These are phyloP conservation scores for Microsporum ferrugineum DNA, from an alignment of 2,329 filamentous ascomycete species.

Conservation along the genomic window DNA sequence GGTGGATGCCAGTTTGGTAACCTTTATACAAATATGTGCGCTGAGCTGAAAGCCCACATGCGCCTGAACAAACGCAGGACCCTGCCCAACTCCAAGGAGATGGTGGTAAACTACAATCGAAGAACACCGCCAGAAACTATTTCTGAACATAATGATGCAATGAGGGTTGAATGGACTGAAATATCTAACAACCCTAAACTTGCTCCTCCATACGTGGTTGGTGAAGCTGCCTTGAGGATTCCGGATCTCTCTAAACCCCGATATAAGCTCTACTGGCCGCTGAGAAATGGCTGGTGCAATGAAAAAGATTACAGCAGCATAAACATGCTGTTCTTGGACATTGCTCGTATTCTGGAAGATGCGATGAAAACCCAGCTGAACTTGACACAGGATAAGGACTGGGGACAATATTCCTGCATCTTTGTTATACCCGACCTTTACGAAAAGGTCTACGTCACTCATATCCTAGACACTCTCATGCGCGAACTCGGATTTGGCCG, in stretches of 20 bases:
- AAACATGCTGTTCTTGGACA: conserved; percentile 72
- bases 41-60: conserved; percentile 82
- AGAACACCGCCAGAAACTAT: conserved; percentile 75
- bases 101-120: conserved; percentile 89
- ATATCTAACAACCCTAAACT: conserved; percentile 48
- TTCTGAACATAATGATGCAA: conserved; percentile 83
- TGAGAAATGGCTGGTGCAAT: conserved; percentile 76
- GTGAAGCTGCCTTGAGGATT: conserved; percentile 69
- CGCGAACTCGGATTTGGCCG: conserved; percentile 80
- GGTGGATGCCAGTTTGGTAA: conserved; percentile 40
- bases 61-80: conserved; percentile 88
- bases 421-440: conserved; percentile 95
- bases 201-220: conserved; percentile 68
- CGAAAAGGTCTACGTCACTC: conserved; percentile 83
- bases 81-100: conserved; percentile 90
- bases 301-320: conserved; percentile 76
- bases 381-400: conserved; percentile 63
- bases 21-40: conserved; percentile 67
- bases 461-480: conserved; percentile 72
- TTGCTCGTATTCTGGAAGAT: conserved; percentile 75
- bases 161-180: conserved; percentile 93
- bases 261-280: conserved; percentile 88
- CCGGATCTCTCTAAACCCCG: conserved; percentile 80
- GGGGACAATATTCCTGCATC: conserved; percentile 88
- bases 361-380: conserved; percentile 78